Percentiles rank a stretch among this genome's conserved stretches.
These are phyloP conservation scores for Candida albicans DNA, from an alignment of 1,139 yeast genomes.

Conservation along the genomic window DNA sequence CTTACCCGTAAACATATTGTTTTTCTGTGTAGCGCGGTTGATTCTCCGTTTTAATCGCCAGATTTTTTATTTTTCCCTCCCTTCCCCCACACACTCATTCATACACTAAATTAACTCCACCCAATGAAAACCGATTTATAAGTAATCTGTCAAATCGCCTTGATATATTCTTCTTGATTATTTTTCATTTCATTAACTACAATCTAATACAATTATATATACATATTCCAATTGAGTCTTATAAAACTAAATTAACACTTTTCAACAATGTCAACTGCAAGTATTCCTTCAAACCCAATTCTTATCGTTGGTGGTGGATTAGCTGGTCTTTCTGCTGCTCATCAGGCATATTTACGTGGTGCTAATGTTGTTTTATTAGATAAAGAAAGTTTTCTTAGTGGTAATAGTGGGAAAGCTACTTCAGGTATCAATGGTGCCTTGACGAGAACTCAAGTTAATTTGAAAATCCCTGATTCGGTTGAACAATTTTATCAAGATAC, in stretches of 20 bases:
- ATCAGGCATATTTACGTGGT: conserved; percentile 58
- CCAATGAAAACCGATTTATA: not conserved
- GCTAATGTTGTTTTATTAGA: conserved; percentile 61
- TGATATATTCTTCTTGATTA: not conserved
- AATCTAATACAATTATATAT: not conserved
- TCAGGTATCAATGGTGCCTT: conserved; percentile 80
- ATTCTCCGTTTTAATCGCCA: too few species aligned
- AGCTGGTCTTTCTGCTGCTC: conserved; percentile 79
- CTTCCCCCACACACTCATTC: not conserved
- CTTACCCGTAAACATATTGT: not conserved
- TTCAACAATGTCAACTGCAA: conserved; percentile 13
- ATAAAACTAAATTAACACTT: not conserved
- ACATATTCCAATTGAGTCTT: not conserved
- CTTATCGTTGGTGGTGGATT: conserved; percentile 79
- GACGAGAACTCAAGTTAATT: conserved; percentile 57
- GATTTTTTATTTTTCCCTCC: not conserved
- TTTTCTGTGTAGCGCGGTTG: not conserved
- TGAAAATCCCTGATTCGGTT: conserved; percentile 54
- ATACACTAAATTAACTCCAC: not conserved
- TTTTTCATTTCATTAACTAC: not conserved
- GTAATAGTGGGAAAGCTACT: conserved; percentile 80
- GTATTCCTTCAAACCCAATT: conserved; percentile 40
- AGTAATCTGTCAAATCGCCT: not conserved
- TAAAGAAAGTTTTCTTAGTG: conserved; percentile 66
- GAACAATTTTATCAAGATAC: conserved; percentile 67